A percentile compares a stretch with the other conserved stretches of the same genome.
Conservation (phyloP, 73 alveolate species). For the Paramecium sonneborni region DNA sequence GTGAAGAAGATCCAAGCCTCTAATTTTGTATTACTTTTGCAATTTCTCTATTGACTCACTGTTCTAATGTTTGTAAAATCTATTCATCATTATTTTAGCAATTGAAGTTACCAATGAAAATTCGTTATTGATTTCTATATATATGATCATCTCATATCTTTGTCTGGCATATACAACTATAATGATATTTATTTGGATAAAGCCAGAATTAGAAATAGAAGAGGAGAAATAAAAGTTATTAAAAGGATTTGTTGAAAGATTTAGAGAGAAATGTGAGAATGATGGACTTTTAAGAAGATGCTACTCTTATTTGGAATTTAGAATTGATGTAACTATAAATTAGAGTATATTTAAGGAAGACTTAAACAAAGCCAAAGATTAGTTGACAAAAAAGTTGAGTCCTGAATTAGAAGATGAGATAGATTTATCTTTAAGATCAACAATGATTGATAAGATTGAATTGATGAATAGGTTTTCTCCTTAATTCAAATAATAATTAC, state of each 20-base stretch:
- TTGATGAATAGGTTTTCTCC: conserved; percentile 27
- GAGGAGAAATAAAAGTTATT: conserved; percentile 16
- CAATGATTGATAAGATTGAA: background rate
- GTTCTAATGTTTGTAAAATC: background rate
- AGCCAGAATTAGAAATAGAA: background rate
- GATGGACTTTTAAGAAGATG: conserved; percentile 17
- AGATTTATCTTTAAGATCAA: background rate
- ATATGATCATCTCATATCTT: background rate
- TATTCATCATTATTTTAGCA: background rate
- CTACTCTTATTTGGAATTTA: background rate
- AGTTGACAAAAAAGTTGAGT: background rate
- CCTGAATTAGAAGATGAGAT: conserved; percentile 42
- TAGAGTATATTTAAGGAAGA: background rate
- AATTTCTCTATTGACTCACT: background rate
- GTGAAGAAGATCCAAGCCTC: background rate
- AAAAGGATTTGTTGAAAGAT: conserved; percentile 23
- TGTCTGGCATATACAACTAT: background rate
- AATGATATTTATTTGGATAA: background rate
- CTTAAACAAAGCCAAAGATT: background rate
- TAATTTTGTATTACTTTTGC: conserved; percentile 13
- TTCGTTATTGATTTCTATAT: background rate
- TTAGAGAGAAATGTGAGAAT: background rate
- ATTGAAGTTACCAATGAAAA: background rate
- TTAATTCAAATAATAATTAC: background rate
- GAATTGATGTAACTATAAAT: conserved; percentile 22